Evolutionary conservation across 2,329 filamentous ascomycete species (phyloP).

Genomic region (Neofusicoccum laricinum): DNA sequence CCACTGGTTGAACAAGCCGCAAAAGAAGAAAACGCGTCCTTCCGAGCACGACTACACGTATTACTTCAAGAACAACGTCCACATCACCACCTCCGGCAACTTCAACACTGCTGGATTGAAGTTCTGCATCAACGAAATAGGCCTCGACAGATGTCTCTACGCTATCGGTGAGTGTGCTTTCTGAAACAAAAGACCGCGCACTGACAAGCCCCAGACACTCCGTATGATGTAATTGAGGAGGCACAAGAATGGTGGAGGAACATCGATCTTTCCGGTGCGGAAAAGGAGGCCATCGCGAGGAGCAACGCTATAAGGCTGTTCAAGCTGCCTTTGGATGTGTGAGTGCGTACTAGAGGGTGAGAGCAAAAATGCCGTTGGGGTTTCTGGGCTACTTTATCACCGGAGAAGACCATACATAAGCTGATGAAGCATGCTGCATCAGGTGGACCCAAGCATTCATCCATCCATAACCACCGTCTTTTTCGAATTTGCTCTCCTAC

Average conservation of each 20-base stretch:
- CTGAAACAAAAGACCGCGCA: fast-evolving
- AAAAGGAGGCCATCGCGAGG: conserved; percentile 40
- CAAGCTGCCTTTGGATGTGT: conserved; percentile 25
- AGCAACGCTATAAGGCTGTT: conserved; percentile 48
- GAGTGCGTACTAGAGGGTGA: too few relatives aligned
- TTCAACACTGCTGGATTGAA: conserved; percentile 41
- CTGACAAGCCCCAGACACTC: conserved; percentile 25
- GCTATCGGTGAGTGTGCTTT: conserved; percentile 34
- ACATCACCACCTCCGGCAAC: conserved; percentile 42
- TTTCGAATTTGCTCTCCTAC: too few relatives aligned
- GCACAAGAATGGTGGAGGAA: conserved; percentile 29
- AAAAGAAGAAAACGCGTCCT: conserved; percentile 39
- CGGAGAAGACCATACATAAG: too few relatives aligned
- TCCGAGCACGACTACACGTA: conserved; percentile 26
- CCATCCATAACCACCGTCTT: too few relatives aligned
- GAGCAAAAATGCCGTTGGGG: too few relatives aligned
- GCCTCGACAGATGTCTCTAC: conserved; percentile 39
- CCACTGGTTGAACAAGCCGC: conserved; percentile 46
- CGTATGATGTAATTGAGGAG: conserved; percentile 26
- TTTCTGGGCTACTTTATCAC: too few relatives aligned
- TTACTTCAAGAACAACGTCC: conserved; percentile 44
- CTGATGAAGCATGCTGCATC: too few relatives aligned
- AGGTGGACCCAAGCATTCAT: too few relatives aligned
- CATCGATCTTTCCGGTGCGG: background rate
- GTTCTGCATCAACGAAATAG: conserved; percentile 41